phyloP scores from a whole-genome alignment of 208 protist species.

The Trichomonas vaginalis region DNA sequence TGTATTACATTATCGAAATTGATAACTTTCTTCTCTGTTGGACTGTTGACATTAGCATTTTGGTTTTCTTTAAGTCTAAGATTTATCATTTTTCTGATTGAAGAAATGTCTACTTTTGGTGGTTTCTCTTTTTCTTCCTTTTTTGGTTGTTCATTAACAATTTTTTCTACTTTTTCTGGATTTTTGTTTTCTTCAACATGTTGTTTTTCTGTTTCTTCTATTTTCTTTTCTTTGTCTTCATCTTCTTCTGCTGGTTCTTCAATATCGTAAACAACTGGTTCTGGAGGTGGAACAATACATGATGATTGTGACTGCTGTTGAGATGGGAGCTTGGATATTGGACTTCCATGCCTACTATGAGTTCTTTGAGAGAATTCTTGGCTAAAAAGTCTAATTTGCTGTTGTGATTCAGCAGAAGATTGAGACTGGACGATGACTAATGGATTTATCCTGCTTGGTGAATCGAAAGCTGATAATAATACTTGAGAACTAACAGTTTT shows the following conservation, averaged over 20 bases:
- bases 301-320: background rate
- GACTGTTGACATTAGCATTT: background rate
- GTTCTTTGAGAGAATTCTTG: background rate
- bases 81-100: background rate
- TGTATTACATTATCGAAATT: background rate
- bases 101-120: background rate
- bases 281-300: background rate
- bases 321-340: background rate
- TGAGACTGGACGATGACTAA: background rate
- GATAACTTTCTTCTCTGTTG: background rate
- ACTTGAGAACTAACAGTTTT: background rate
- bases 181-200: too few species aligned
- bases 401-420: background rate
- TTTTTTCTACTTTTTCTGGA: too few species aligned
- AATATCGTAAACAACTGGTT: background rate
- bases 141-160: too few species aligned
- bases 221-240: too few species aligned
- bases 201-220: too few species aligned
- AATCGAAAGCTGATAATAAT: background rate
- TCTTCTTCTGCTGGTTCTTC: background rate
- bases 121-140: too few species aligned
- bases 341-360: background rate
- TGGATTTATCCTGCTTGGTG: background rate
- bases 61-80: background rate
- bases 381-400: background rate